Evolutionary conservation across 257 asterid species (phyloP).

Genomic region (Nicotiana knightiana): DNA sequence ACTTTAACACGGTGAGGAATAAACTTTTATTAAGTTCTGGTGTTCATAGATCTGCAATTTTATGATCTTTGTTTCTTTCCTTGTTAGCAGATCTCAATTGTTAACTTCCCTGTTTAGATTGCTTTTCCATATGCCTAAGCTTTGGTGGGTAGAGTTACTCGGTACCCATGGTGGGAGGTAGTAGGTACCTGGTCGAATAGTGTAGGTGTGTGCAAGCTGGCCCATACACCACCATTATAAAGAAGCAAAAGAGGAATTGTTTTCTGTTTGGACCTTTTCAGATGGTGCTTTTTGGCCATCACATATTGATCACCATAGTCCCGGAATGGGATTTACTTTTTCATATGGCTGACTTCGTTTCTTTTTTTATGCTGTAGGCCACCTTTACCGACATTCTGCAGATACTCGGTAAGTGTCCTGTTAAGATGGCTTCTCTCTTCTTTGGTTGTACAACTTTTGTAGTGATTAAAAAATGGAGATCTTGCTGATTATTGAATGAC

Average conservation of each 20-base stretch:
- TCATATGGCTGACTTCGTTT: neutral
- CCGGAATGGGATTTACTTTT: neutral
- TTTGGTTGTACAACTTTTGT: neutral
- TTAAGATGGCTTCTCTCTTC: neutral
- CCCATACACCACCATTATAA: neutral
- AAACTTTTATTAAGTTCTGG: neutral
- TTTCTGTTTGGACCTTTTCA: neutral
- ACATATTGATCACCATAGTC: neutral
- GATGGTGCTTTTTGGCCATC: neutral
- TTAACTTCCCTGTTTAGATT: neutral
- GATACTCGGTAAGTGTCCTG: slow-evolving; percentile 59
- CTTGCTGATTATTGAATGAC: neutral
- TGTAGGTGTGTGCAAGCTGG: neutral
- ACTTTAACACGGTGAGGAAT: slow-evolving; percentile 43
- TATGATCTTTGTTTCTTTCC: neutral
- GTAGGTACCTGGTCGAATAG: neutral
- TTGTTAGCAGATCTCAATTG: neutral
- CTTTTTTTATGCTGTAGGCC: slow-evolving; percentile 49
- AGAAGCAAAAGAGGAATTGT: neutral
- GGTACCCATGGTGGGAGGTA: neutral
- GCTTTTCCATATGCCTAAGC: neutral
- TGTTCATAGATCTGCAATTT: neutral
- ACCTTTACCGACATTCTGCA: slow-evolving; percentile 90
- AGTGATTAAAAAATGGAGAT: neutral
- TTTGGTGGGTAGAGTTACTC: neutral